Evolutionary conservation across 768 basidiomycete species (phyloP), one percentile per base, ranked within the genome.

Genomic region (Pleurotus giganteus): DNA sequence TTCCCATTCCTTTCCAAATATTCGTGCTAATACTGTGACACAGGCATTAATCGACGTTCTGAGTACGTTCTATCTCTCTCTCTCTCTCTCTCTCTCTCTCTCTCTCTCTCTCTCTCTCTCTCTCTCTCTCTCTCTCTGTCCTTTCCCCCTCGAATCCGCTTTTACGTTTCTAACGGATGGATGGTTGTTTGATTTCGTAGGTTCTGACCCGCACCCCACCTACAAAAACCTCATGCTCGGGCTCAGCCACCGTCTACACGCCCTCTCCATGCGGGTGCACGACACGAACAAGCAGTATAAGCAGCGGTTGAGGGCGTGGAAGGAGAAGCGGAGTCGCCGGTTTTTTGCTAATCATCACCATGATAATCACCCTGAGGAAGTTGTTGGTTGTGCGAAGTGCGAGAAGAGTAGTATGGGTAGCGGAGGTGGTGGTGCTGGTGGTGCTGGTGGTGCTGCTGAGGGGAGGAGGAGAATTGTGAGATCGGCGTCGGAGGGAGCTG

Each of bases 41-140:
- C 19, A 50, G 49, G 49, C 49, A 9, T 37, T 50, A 32, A 50
- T 50, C 31, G 49, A 50, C n/a, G 34, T 50, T 12, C 32, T 50
- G 9, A 34, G 49, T 50, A n/a, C 28, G 49, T 24, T 7, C 31
- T 17, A 15, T 17, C 12, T 45, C 44, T 12, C 27, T 45, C 9
- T 3, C 5, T 27, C 23, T 11, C 12, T 26, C 11, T 5, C 28
- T 11, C 1, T 4, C 36, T n/a, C n/a, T 23, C 8, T 28, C 7
- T 17, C 24, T 36, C 31, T 32, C 11, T 36, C 11, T 24, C 15
- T 8, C 13, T n/a, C n/a, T 21, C 3, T 17, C n/a, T 17, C 27
- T 27, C 9, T 45, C 13, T 8, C 32, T 32, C 8, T 34, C 32
- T 7, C 15, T 34, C n/a, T n/a, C n/a, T n/a, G n/a, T 8, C 15